Percentiles rank a stretch among this genome's conserved stretches.
Evolutionary conservation across 2,329 filamentous ascomycete species (phyloP).

Genomic region (Penicillium sp.): DNA sequence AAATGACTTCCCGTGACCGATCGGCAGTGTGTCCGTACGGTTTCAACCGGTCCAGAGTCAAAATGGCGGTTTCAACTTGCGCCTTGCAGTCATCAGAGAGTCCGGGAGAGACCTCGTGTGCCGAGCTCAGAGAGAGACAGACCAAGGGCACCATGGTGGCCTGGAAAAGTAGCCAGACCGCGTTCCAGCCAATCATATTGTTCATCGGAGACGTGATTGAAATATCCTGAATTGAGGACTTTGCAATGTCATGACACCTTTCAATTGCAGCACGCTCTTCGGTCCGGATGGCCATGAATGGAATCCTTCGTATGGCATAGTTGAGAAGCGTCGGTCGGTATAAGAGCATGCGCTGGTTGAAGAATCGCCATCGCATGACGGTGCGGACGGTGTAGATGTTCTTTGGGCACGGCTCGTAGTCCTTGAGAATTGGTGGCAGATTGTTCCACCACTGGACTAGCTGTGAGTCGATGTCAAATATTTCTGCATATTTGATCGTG

Average conservation of each 20-base stretch:
- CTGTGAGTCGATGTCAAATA: conserved; percentile 58
- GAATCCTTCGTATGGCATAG: conserved; percentile 48
- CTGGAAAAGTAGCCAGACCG: conserved; percentile 72
- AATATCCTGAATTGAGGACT: conserved; percentile 64
- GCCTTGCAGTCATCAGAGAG: conserved; percentile 7
- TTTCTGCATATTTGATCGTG: conserved; percentile 56
- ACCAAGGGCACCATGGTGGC: conserved; percentile 66
- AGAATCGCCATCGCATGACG: conserved; percentile 74
- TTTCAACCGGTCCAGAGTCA: conserved; percentile 7
- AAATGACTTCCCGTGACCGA: conserved; percentile 10
- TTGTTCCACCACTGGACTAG: conserved; percentile 64
- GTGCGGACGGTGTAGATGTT: conserved; percentile 61
- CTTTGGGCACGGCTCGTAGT: conserved; percentile 60
- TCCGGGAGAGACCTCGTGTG: conserved; percentile 1
- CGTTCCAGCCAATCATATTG: conserved; percentile 71
- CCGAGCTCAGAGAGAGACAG: conserved; percentile 5
- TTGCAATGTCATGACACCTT: conserved; percentile 62
- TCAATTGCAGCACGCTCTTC: conserved; percentile 61
- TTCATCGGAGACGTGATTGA: conserved; percentile 61
- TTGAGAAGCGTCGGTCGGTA: conserved; percentile 64
- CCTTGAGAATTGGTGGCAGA: conserved; percentile 58
- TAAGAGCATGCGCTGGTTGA: conserved; percentile 67
- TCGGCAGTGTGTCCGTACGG: conserved; percentile 10
- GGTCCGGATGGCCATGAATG: conserved; percentile 44
- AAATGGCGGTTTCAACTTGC: conserved; percentile 11